phyloP scores from a whole-genome alignment of 768 basidiomycete species.

The Leucocoprinus leucothites region DNA sequence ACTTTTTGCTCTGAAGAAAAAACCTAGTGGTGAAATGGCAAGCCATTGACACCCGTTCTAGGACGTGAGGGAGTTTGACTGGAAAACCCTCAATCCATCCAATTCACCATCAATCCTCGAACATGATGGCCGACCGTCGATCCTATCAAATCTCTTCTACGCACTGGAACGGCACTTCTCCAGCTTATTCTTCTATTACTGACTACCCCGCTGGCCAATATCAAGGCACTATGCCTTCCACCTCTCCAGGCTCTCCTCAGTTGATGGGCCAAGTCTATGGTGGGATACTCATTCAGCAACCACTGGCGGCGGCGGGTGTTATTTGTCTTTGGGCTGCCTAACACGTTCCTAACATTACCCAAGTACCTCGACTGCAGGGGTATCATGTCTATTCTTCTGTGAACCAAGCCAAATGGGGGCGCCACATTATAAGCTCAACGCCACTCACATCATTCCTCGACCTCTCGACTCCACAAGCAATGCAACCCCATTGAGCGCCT shows the following conservation, averaged over 20 bases:
- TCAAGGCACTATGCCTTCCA: not conserved
- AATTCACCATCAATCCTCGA: not conserved
- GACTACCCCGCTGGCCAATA: conserved; percentile 5
- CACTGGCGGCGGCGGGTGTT: conserved; percentile 12
- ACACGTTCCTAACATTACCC: conserved; percentile 20
- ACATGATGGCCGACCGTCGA: conserved; percentile 29
- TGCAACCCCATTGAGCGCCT: conserved; percentile 29
- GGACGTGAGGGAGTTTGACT: conserved; percentile 16
- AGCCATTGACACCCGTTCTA: conserved; percentile 22
- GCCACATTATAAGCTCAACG: conserved; percentile 5
- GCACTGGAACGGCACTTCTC: conserved; percentile 30
- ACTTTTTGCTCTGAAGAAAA: conserved; percentile 20
- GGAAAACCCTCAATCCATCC: conserved; percentile 2
- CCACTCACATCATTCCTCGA: conserved; percentile 19
- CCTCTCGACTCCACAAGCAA: conserved; percentile 29
- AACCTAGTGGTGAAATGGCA: conserved; percentile 22
- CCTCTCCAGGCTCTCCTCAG: conserved; percentile 5
- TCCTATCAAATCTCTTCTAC: conserved; percentile 30
- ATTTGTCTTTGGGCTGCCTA: conserved; percentile 22
- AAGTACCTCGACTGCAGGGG: conserved; percentile 18
- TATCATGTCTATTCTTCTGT: conserved; percentile 23
- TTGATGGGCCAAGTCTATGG: conserved; percentile 8
- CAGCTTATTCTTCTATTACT: not conserved
- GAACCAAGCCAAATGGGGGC: conserved; percentile 1
- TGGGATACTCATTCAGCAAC: conserved; percentile 1